A percentile compares a stretch with the other conserved stretches of the same genome.
These are phyloP conservation scores for Eremothecium coryli DNA, from an alignment of 1,139 yeast genomes.

Conservation along the genomic window DNA sequence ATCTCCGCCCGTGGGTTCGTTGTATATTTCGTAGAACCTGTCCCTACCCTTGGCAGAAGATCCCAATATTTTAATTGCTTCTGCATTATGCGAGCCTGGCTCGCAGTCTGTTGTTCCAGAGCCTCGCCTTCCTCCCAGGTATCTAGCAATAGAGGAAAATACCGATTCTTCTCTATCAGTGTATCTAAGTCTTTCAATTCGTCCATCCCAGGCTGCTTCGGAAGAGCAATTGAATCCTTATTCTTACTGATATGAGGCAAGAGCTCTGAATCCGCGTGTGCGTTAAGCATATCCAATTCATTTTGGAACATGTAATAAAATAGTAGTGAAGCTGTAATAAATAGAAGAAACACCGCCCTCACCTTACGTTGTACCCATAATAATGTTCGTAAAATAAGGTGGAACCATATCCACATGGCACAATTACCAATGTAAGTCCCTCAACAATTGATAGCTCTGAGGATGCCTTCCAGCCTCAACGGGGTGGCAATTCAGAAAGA, in stretches of 20 bases:
- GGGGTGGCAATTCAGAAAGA: no score
- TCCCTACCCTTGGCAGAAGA: neutral
- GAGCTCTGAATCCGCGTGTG: slow-evolving; percentile 29
- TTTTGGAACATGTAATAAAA: slow-evolving; percentile 31
- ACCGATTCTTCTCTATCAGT: slow-evolving; percentile 32
- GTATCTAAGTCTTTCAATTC: slow-evolving; percentile 16
- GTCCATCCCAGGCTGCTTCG: slow-evolving; percentile 4
- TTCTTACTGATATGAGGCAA: slow-evolving; percentile 23
- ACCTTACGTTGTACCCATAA: neutral
- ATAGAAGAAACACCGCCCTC: slow-evolving; percentile 23
- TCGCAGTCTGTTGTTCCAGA: neutral
- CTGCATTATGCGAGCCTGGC: neutral
- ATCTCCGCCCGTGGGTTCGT: neutral
- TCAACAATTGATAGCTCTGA: no score
- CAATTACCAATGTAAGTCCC: no score
- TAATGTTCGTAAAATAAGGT: neutral
- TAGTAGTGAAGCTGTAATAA: slow-evolving; percentile 24
- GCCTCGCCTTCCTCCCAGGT: neutral
- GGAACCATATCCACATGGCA: neutral
- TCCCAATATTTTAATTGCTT: neutral
- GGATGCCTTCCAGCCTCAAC: no score
- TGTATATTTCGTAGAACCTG: neutral
- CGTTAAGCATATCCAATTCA: slow-evolving; percentile 30
- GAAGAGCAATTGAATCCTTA: slow-evolving; percentile 1
- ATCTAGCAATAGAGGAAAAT: slow-evolving; percentile 30